These are phyloP conservation scores for Groenewaldozyma salmanticensis DNA, from an alignment of 805 yeast genomes.

Conservation along the genomic window DNA sequence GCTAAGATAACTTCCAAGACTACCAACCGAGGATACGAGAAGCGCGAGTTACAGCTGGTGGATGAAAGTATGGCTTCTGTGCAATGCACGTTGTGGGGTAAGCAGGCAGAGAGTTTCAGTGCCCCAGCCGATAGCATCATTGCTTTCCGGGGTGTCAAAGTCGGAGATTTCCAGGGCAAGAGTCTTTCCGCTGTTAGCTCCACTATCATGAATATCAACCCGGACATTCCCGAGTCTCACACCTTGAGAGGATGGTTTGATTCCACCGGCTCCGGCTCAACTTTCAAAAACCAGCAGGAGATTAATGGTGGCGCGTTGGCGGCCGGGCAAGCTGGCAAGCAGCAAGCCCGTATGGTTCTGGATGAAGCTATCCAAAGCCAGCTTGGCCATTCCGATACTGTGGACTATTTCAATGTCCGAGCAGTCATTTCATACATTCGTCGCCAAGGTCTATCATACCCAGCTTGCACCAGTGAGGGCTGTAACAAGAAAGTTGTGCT, in stretches of 20 bases:
- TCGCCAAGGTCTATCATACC: constrained; percentile 73
- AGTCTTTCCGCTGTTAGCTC: constrained; percentile 70
- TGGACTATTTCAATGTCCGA: constrained; percentile 68
- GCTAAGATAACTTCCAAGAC: constrained; percentile 74
- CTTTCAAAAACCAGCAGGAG: constrained; percentile 29
- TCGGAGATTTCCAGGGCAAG: constrained; percentile 82
- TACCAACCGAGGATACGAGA: constrained; percentile 84
- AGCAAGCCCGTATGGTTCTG: constrained; percentile 55
- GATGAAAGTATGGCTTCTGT: constrained; percentile 75
- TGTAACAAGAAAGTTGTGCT: constrained; percentile 83
- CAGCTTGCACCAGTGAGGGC: constrained; percentile 66
- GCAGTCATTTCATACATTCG: constrained; percentile 59
- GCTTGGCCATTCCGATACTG: constrained; percentile 64
- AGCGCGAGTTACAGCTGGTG: constrained; percentile 80
- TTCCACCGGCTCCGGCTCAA: constrained; percentile 45
- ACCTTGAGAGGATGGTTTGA: constrained; percentile 93
- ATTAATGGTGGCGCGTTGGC: constrained; percentile 36
- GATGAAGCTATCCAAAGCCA: constrained; percentile 54
- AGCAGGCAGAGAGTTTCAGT: constrained; percentile 68
- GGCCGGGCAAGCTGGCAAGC: constrained; percentile 28
- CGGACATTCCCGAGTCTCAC: constrained; percentile 84
- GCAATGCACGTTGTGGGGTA: constrained; percentile 83
- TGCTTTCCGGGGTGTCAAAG: constrained; percentile 84
- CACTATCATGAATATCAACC: constrained; percentile 68
- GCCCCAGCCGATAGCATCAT: constrained; percentile 56